Evolutionary conservation across 163 green algal species (phyloP), one percentile per base, ranked within the genome.

Genomic region (Chlamydomonas reinhardtii): DNA sequence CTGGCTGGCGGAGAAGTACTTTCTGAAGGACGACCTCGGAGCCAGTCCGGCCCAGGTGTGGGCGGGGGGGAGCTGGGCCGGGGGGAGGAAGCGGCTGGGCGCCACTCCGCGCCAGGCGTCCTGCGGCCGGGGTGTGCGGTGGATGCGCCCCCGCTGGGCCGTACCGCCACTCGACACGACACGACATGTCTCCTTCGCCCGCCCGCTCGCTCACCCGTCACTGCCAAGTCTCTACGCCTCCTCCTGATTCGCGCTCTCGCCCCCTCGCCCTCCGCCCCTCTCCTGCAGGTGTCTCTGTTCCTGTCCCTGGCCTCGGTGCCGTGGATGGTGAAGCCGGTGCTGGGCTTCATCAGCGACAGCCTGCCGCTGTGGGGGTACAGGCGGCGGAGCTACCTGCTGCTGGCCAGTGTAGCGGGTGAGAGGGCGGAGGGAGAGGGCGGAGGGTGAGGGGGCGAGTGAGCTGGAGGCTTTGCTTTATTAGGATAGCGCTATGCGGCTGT

Each of bases 311-410:
- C 86, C 8, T 84, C 84, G 2, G 72, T 94, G 8, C 95, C 95
- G 20, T 98, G 95, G 95, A 85, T 96, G 88, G 71, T 97, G 82
- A 99, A 99, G 73, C 96, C 96, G 0, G 8, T 98, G n/a, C 98
- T 98, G 68, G 96, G 96, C 74, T 98, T 99, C 88, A 59, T 98
- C 0, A 94, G 86, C 4, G 96, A 99, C 74, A 93, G 89, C 2
- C 82, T 98, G n/a, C 96, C 96, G 6, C 91, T 99, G 52, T 96
- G 96, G 83, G 96, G 96, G 5, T 99, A 98, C 93, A 90, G 92
- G 25, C 88, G 96, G 17, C 85, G 94, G 0, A 74, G 54, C 31
- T 86, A 86, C 56, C 54, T 86, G 32, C 32, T 86, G 27, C 69
- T 86, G 69, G 75, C 66, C 54, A 62, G 70, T 17, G 43, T 43